Conservation (phyloP, 305 asterid species). For the Solanum hybrid region DNA sequence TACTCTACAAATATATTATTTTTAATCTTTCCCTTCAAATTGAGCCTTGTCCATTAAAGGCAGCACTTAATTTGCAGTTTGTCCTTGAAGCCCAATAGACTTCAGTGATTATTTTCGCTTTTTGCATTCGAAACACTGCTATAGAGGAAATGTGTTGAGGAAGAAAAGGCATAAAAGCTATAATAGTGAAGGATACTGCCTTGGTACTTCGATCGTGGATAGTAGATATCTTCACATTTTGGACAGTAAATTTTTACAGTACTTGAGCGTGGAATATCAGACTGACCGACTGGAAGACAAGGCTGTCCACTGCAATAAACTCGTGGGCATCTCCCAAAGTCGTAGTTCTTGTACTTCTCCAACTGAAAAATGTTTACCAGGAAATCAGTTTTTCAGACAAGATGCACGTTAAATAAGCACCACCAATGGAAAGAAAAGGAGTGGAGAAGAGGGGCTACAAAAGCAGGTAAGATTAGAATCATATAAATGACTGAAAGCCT, state of each 20-base stretch:
- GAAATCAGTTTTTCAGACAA: background rate
- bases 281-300: constrained; percentile 66
- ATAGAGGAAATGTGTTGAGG: background rate
- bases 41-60: background rate
- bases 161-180: background rate
- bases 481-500: background rate
- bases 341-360: constrained; percentile 75
- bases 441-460: background rate
- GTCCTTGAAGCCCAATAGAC: background rate
- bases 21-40: no score
- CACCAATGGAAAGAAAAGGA: constrained; percentile 4
- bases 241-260: constrained; percentile 68
- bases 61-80: background rate
- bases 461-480: background rate
- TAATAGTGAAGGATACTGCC: constrained; percentile 54
- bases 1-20: no score
- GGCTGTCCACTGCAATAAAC: constrained; percentile 73
- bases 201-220: constrained; percentile 73
- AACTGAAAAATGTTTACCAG: constrained; percentile 36
- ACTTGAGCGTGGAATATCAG: constrained; percentile 62
- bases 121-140: background rate
- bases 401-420: background rate
- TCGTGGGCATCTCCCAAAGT: constrained; percentile 68
- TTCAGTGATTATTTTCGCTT: background rate
- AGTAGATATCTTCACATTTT: constrained; percentile 60